A percentile compares a stretch with the other conserved stretches of the same genome.
These are phyloP conservation scores for Vaccinium myrtillus DNA, from an alignment of 148 eudicot species.

Conservation along the genomic window DNA sequence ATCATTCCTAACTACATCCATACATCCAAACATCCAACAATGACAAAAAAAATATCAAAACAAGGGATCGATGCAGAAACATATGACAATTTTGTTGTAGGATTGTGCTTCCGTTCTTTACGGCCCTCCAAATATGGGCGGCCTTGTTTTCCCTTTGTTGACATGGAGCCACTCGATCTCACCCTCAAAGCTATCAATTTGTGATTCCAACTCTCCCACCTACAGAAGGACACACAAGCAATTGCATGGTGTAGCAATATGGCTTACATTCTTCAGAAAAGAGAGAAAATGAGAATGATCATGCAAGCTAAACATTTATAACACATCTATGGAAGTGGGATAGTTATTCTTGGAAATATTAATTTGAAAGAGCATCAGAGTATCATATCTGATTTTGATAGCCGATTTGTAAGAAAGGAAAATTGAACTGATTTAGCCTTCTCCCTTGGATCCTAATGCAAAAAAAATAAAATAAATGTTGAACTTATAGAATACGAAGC, in stretches of 20 bases:
- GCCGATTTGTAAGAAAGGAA: neutral
- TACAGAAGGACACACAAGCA: slow-evolving; percentile 29
- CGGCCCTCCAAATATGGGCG: too few species aligned
- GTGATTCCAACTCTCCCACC: slow-evolving; percentile 91
- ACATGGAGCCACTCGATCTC: slow-evolving; percentile 48
- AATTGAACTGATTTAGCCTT: slow-evolving; percentile 41
- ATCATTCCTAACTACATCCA: too few species aligned
- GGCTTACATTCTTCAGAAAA: neutral
- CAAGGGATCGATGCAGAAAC: too few species aligned
- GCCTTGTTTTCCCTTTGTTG: too few species aligned
- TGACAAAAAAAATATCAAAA: too few species aligned
- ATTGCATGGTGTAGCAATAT: neutral
- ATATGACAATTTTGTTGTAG: too few species aligned
- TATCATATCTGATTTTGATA: neutral
- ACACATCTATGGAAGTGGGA: neutral
- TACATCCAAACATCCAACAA: too few species aligned
- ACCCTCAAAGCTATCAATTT: slow-evolving; percentile 96
- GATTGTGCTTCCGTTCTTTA: too few species aligned
- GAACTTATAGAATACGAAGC: neutral
- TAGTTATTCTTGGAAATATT: neutral
- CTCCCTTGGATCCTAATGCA: slow-evolving; percentile 83
- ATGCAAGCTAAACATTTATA: neutral
- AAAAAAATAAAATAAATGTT: neutral
- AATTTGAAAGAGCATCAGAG: neutral
- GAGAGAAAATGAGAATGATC: neutral